Base-by-base conservation (phyloP, 2,329 filamentous ascomycete genomes). In the Colletotrichum coccodes region DNA sequence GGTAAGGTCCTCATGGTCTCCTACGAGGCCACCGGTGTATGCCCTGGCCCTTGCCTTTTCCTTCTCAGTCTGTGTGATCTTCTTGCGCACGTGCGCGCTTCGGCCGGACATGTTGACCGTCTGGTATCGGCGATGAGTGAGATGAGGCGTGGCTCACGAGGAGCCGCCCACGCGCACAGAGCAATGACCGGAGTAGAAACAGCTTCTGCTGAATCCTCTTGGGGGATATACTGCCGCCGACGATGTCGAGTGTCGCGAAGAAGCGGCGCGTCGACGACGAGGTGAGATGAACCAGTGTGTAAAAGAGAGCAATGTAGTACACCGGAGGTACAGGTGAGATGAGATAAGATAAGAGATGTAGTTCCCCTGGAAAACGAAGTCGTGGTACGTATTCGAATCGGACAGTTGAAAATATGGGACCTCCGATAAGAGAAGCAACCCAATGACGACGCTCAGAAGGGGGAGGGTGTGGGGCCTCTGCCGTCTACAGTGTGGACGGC, bases 11-110 rank as follows among this genome's bases (percentile, higher is more conserved):
- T 83, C 82, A 32, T 79, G 77, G 32, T 83, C 81, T 47, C 53
- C 60, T 3, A 56, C 32, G 16, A 30, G 8, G 30, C 52, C 65
- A 11, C 40, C 56, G 4, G 79, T 80, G 47, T 79, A 81, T 16
- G 77, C 74, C 23, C 75, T 72, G 2, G 83, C 83, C 63, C 79
- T 78, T 21, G 80, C 76, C 9, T 81, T 78, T 40, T 73, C 77
- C 3, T 76, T 71, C 60, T 82, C 84, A 30, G 82, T 79, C 65
- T 88, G 84, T 0, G 83, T 86, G 71, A 86, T 87, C 79, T 87
- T 88, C 76, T 88, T 88, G 73, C 87, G 85, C 75, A 87, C 87
- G 72, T 87, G 83, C 36, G 87, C 87, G 76, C 87, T 89, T 63
- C 87, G 81, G 68, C 86, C 87, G 7, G 87, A 89, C 87, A 89